phyloP scores from a whole-genome alignment of 1,284 basidiomycete genomes.

The Ceratorhiza oryzae-sativae region DNA sequence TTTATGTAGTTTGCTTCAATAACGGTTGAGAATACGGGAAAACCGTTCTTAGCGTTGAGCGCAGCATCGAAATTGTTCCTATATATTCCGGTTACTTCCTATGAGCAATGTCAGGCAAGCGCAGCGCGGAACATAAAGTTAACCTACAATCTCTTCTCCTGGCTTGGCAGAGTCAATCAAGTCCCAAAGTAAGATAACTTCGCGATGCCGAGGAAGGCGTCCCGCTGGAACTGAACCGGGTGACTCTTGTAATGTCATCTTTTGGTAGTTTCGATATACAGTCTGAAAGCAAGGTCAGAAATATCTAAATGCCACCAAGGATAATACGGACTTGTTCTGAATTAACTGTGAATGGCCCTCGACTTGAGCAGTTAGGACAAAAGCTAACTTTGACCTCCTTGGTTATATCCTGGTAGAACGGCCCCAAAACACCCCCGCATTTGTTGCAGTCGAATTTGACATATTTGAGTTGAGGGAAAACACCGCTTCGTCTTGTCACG shows the following conservation, averaged over 20 bases:
- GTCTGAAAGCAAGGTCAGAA: constrained; percentile 63
- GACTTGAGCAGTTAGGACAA: constrained; percentile 92
- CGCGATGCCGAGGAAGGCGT: constrained; percentile 93
- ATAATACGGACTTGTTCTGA: constrained; percentile 79
- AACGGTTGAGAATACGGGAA: constrained; percentile 98
- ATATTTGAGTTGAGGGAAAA: constrained; percentile 99
- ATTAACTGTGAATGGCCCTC: constrained; percentile 96
- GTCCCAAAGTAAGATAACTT: constrained; percentile 97
- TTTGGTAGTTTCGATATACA: constrained; percentile 98
- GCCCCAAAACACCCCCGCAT: constrained; percentile 90
- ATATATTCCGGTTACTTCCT: constrained; percentile 98
- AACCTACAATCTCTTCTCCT: constrained; percentile 92
- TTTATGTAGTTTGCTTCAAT: constrained; percentile 98
- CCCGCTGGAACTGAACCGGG: constrained; percentile 98
- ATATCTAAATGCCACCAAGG: background rate
- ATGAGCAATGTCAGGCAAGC: constrained; percentile 43
- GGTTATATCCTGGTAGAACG: constrained; percentile 97
- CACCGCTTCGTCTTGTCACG: constrained; percentile 94
- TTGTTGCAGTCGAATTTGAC: constrained; percentile 98
- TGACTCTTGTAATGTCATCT: constrained; percentile 98
- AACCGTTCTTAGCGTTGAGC: constrained; percentile 98
- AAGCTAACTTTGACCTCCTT: constrained; percentile 94
- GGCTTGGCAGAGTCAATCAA: constrained; percentile 98
- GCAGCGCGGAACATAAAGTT: background rate
- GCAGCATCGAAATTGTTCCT: constrained; percentile 99